phyloP scores from a whole-genome alignment of 768 basidiomycete species.

The Nidularia pulvinata region DNA sequence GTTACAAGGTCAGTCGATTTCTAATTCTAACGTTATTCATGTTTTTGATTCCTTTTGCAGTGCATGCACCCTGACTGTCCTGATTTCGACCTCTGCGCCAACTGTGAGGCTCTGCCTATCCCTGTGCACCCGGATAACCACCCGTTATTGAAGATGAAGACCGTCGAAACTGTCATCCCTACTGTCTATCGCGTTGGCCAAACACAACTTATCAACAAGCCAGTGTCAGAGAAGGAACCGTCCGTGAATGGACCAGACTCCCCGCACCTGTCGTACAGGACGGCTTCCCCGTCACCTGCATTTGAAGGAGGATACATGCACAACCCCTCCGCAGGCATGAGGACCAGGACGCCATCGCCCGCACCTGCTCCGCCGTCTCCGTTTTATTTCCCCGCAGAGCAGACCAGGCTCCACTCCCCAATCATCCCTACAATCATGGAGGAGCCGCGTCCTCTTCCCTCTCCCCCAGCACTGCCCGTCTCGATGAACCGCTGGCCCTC shows the following conservation, averaged over 20 bases:
- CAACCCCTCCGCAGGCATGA: not conserved
- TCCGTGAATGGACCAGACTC: not conserved
- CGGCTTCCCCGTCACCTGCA: not conserved
- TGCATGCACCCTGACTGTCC: constrained; percentile 80
- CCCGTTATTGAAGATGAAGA: constrained; percentile 74
- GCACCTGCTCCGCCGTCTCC: constrained; percentile 7
- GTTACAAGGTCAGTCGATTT: constrained; percentile 62
- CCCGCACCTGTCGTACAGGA: not conserved
- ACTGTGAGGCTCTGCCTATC: constrained; percentile 82
- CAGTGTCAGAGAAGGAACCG: not conserved
- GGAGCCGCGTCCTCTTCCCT: not conserved
- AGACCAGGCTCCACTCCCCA: no score
- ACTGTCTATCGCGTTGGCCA: constrained; percentile 27
- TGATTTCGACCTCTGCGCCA: constrained; percentile 80
- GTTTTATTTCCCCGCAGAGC: not conserved
- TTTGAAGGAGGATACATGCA: not conserved
- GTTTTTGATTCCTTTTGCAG: constrained; percentile 26
- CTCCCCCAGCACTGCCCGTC: not conserved
- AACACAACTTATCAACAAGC: constrained; percentile 14
- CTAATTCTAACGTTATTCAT: not conserved
- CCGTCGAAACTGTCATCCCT: constrained; percentile 39
- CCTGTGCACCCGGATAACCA: constrained; percentile 72
- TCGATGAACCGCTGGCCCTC: not conserved
- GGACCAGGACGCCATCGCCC: not conserved
- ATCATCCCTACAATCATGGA: no score